Percentiles rank a stretch among this genome's conserved stretches.
Conservation (phyloP, 345 rosid species). For the Luvunga scandens region DNA sequence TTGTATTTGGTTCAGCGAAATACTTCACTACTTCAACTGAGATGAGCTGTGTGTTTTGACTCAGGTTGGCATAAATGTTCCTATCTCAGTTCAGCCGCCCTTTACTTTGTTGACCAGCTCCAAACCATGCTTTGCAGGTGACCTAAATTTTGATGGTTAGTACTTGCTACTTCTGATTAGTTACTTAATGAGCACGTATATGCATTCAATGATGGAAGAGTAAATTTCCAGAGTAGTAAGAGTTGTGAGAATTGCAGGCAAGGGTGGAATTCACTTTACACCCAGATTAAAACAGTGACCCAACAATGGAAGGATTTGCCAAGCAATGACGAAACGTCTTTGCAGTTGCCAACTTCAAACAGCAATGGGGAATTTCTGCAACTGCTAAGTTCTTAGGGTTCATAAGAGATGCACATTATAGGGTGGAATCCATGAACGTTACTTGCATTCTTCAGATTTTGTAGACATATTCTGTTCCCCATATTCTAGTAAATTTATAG, state of each 20-base stretch:
- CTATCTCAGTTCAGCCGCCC: slow-evolving; percentile 93
- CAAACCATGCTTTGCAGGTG: slow-evolving; percentile 92
- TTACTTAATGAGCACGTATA: not conserved
- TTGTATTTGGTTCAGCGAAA: not conserved
- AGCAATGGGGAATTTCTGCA: not conserved
- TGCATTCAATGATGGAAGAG: not conserved
- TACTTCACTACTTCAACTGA: too few relatives aligned
- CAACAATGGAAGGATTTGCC: slow-evolving; percentile 98
- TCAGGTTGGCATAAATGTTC: slow-evolving; percentile 95
- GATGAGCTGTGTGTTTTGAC: not conserved
- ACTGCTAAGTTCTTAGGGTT: slow-evolving; percentile 18
- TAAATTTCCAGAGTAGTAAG: slow-evolving; percentile 1
- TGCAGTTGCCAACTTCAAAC: slow-evolving; percentile 19
- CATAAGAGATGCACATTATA: too few relatives aligned
- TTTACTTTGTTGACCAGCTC: slow-evolving; percentile 91
- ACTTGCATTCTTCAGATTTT: not conserved
- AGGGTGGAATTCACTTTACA: slow-evolving; percentile 88
- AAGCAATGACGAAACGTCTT: slow-evolving; percentile 17
- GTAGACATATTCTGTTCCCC: not conserved
- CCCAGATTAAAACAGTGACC: slow-evolving; percentile 90
- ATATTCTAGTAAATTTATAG: not conserved
- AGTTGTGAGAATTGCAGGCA: slow-evolving; percentile 50
- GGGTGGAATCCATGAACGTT: not conserved
- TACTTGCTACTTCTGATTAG: not conserved
- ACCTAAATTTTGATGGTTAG: slow-evolving; percentile 90